Conservation (phyloP, 2,329 filamentous ascomycete species). For the Curvularia hawaiiensis region DNA sequence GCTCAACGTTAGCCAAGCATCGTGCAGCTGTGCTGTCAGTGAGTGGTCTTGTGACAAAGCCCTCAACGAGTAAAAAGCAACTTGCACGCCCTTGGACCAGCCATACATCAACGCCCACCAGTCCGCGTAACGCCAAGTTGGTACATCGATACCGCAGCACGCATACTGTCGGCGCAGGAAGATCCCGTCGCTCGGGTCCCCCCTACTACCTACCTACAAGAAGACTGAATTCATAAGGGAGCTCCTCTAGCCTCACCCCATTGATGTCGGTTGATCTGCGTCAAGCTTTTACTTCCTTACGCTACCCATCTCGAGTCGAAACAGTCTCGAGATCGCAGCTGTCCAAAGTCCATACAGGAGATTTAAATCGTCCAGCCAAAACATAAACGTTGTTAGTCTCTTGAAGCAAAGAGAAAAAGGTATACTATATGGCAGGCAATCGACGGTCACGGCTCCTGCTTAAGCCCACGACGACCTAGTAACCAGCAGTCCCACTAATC, state of each 20-base stretch:
- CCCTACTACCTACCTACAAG: conserved; percentile 12
- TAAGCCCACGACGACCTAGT: conserved; percentile 27
- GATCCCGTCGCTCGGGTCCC: conserved; percentile 25
- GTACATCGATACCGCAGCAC: conserved; percentile 28
- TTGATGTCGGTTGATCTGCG: conserved; percentile 67
- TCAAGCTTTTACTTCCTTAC: conserved; percentile 58
- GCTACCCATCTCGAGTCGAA: conserved; percentile 61
- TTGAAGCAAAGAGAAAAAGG: conserved; percentile 37
- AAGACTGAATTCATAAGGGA: conserved; percentile 32
- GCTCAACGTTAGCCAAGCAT: conserved; percentile 35
- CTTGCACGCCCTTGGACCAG: conserved; percentile 22
- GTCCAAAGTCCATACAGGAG: conserved; percentile 61
- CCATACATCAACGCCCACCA: conserved; percentile 31
- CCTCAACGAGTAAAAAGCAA: conserved; percentile 34
- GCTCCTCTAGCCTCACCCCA: conserved; percentile 36
- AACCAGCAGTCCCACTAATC: conserved; percentile 42
- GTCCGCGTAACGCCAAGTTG: conserved; percentile 25
- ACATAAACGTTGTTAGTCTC: conserved; percentile 28
- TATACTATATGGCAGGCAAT: conserved; percentile 46
- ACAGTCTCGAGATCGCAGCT: conserved; percentile 63
- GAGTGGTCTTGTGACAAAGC: conserved; percentile 42
- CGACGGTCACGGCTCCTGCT: conserved; percentile 40
- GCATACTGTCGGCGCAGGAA: conserved; percentile 25
- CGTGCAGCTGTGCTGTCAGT: conserved; percentile 39
- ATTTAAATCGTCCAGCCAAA: conserved; percentile 55